These are phyloP conservation scores for Curvularia hawaiiensis DNA, from an alignment of 2,329 filamentous ascomycete genomes.

Conservation along the genomic window DNA sequence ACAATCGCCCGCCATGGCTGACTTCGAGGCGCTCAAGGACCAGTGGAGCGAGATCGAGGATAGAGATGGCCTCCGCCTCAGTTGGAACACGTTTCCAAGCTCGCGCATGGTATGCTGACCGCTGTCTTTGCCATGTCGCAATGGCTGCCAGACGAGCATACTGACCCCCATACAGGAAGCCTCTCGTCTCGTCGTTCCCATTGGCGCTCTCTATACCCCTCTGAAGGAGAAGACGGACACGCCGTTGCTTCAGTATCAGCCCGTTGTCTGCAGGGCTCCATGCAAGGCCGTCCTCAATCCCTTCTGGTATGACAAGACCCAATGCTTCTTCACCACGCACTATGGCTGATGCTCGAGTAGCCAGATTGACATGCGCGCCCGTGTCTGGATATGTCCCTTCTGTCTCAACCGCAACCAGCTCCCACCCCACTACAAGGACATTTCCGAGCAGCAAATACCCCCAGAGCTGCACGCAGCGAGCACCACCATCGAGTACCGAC, in stretches of 20 bases:
- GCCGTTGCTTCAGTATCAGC: slow-evolving; percentile 91
- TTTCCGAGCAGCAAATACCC: slow-evolving; percentile 80
- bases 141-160: slow-evolving; percentile 22
- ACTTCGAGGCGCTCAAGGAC: slow-evolving; percentile 92
- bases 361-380: slow-evolving; percentile 81
- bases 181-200: slow-evolving; percentile 90
- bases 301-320: slow-evolving; percentile 73
- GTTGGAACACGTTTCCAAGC: slow-evolving; percentile 99
- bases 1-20: slow-evolving; percentile 63
- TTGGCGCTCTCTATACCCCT: slow-evolving; percentile 93
- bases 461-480: slow-evolving; percentile 81
- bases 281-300: slow-evolving; percentile 96
- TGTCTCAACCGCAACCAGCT: slow-evolving; percentile 83
- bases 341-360: slow-evolving; percentile 51
- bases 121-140: slow-evolving; percentile 3
- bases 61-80: slow-evolving; percentile 90
- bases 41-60: slow-evolving; percentile 97
- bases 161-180: slow-evolving; percentile 70
- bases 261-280: slow-evolving; percentile 93
- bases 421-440: slow-evolving; percentile 88
- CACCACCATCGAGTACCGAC: slow-evolving; percentile 88
- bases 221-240: slow-evolving; percentile 93
- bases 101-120: slow-evolving; percentile 89
- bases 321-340: background rate
- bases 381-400: slow-evolving; percentile 89